These are phyloP conservation scores for Paraphaeosphaeria minitans DNA, from an alignment of 2,329 filamentous ascomycete genomes.

Conservation along the genomic window DNA sequence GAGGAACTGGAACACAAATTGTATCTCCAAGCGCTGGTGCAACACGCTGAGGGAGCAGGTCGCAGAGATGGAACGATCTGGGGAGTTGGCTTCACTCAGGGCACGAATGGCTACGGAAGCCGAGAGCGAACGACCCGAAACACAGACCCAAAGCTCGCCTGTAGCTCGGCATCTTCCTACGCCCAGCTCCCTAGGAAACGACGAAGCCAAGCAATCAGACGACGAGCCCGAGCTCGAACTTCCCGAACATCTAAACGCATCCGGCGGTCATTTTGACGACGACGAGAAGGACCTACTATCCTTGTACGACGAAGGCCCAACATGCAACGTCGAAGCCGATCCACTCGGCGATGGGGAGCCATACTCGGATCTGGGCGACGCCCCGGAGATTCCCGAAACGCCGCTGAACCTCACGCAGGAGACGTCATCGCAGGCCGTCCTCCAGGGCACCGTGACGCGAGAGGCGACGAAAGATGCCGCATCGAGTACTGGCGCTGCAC, in stretches of 20 bases:
- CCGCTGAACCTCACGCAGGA: not conserved
- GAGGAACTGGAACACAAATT: slow-evolving; percentile 22
- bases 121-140: slow-evolving; percentile 1
- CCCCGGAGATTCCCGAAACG: not conserved
- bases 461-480: not conserved
- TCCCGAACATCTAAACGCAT: slow-evolving; percentile 12
- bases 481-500: not conserved
- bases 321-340: slow-evolving; percentile 13
- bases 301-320: slow-evolving; percentile 17
- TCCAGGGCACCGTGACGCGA: slow-evolving; percentile 1
- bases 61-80: not conserved
- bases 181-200: slow-evolving; percentile 31
- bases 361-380: not conserved
- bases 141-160: slow-evolving; percentile 3
- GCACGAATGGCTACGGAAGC: not conserved
- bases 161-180: slow-evolving; percentile 33
- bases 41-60: slow-evolving; percentile 16
- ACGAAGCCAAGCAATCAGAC: slow-evolving; percentile 6
- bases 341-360: not conserved
- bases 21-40: slow-evolving; percentile 25
- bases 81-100: not conserved
- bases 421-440: not conserved
- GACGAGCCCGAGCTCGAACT: not conserved
- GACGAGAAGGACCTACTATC: slow-evolving; percentile 37
- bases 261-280: slow-evolving; percentile 30